Evolutionary conservation across 768 basidiomycete genomes (phyloP), one percentile per base, ranked within the genome.

Genomic region (Tylopilus rubrobrunneus): DNA sequence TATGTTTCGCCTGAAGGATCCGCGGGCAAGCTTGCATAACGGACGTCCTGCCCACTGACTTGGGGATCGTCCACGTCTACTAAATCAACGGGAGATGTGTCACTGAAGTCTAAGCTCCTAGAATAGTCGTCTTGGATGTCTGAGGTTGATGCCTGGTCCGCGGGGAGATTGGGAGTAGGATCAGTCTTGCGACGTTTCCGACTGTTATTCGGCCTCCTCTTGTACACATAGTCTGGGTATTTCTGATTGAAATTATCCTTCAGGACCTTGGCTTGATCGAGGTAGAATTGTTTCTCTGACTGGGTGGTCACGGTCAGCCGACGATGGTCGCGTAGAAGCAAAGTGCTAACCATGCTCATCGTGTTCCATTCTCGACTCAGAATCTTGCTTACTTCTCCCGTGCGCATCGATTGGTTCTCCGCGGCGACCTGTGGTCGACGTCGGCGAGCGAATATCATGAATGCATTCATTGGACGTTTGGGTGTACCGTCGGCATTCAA

Each of bases 391-490:
- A 93, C 90, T 63, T 93, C 91, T 15, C 91, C 91, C 0, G 91
- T 93, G 39, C 91, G 85, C 88, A 93, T 86, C 43, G 88, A 82
- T 67, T 91, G 89, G 67, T 93, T 88, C 58, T 87, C 87, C n/a
- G 87, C 83, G 8, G 87, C 84, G 33, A 93, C 88, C 68, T 93
- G 87, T 17, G 90, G 90, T 41, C 90, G 76, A 53, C 90, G 79
- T 49, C 85, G 79, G 23, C 90, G 82, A 56, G 91, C 90, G 62
- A 92, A 93, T 55, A 93, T 92, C 90, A 93, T 92, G 75, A 93
- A 93, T 21, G 90, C 90, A 68, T 93, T 93, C 90, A 93, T 92
- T 33, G 90, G 90, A 12, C 90, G 84, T 67, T 92, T 92, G 25
- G 90, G 90, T 45, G 89, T 92, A 27, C 90, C 90, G 61, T 93